These are phyloP conservation scores for Aegilops bicornis DNA, from an alignment of 176 grass and related monocot genomes.

Conservation along the genomic window DNA sequence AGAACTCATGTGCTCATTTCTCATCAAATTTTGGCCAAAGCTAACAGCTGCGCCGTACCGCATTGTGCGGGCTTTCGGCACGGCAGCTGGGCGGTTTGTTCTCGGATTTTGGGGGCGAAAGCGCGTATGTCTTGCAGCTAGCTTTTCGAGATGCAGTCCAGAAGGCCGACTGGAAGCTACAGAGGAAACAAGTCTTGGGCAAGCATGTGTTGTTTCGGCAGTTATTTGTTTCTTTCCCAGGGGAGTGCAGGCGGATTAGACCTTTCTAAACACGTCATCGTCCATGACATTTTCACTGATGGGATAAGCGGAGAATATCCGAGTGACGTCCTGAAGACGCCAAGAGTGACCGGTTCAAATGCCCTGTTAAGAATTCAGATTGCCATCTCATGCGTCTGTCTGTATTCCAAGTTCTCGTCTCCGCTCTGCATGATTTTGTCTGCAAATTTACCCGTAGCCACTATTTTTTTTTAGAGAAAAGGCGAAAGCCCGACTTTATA, in stretches of 20 bases:
- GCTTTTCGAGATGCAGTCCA: neutral
- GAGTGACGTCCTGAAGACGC: neutral
- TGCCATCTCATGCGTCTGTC: neutral
- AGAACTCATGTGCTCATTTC: neutral
- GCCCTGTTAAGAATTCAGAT: neutral
- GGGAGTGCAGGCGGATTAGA: neutral
- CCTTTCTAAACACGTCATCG: neutral
- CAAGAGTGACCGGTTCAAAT: conserved; percentile 22
- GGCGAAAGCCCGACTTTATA: too few species aligned
- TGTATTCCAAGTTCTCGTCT: neutral
- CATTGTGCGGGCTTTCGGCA: neutral
- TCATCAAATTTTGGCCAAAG: neutral
- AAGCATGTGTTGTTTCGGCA: neutral
- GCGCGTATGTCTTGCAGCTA: neutral
- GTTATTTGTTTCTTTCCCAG: neutral
- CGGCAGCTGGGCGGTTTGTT: neutral
- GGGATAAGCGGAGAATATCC: conserved; percentile 32
- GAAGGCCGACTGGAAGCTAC: neutral
- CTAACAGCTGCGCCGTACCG: neutral
- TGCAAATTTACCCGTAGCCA: neutral
- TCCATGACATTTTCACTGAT: conserved; percentile 7
- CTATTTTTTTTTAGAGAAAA: neutral
- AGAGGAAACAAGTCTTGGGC: neutral
- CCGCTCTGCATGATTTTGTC: neutral
- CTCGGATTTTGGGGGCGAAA: neutral